Conservation (phyloP, 805 yeast species). For the Diddensiella caesifluorescens region DNA sequence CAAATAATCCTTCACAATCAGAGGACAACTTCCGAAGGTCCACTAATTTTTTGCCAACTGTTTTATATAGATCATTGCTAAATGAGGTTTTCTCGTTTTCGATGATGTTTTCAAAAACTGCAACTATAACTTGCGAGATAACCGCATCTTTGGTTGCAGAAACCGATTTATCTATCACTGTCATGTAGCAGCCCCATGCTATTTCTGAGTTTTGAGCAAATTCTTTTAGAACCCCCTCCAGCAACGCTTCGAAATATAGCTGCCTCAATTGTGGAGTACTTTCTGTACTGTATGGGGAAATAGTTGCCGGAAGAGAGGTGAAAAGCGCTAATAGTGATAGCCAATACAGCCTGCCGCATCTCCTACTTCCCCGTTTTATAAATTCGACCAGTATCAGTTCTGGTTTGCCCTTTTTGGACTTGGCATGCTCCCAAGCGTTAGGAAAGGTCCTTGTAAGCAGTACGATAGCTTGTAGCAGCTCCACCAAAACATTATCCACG, state of each 20-base stretch:
- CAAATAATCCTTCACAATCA: too few species aligned
- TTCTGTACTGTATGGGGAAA: slow-evolving; percentile 15
- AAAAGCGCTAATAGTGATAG: slow-evolving; percentile 19
- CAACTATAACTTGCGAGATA: too few species aligned
- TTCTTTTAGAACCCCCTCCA: slow-evolving; percentile 16
- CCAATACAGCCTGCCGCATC: slow-evolving; percentile 19
- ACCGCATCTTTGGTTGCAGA: too few species aligned
- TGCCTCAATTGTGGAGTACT: slow-evolving; percentile 5
- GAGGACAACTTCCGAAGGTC: too few species aligned
- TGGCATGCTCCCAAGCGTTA: slow-evolving; percentile 22
- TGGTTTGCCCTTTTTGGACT: slow-evolving; percentile 18
- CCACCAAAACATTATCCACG: slow-evolving; percentile 21
- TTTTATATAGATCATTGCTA: too few species aligned
- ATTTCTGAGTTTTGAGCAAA: slow-evolving; percentile 8
- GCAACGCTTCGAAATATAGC: neutral
- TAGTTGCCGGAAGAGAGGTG: slow-evolving; percentile 14
- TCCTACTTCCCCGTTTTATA: slow-evolving; percentile 14
- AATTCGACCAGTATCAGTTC: slow-evolving; percentile 17
- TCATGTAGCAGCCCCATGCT: slow-evolving; percentile 22
- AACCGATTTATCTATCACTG: slow-evolving; percentile 17
- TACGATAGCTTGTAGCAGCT: slow-evolving; percentile 34
- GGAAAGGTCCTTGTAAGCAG: slow-evolving; percentile 40
- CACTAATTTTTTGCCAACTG: too few species aligned
- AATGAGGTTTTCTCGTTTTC: too few species aligned
- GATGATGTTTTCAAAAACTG: too few species aligned